Conservation (phyloP, 805 yeast species). For the Hanseniaspora lindneri region DNA sequence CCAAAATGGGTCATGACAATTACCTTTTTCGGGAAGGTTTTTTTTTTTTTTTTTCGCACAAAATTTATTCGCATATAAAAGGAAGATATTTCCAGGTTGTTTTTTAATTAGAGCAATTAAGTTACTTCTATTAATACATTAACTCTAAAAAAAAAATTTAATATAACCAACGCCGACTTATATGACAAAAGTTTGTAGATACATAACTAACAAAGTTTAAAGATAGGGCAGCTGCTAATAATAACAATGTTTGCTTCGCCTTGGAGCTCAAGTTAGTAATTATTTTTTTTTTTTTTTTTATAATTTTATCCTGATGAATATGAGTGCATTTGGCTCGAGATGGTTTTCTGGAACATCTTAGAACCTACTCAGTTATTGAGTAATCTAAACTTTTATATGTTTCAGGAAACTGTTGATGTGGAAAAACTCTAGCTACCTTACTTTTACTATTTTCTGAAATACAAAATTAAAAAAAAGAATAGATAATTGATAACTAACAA, state of each 20-base stretch:
- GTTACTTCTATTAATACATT: too few species aligned
- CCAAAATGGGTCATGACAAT: too few species aligned
- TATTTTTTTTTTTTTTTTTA: slow-evolving; percentile 17
- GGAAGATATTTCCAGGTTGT: not conserved
- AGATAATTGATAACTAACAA: too few species aligned
- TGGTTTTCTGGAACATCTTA: slow-evolving; percentile 13
- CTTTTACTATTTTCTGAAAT: slow-evolving; percentile 46
- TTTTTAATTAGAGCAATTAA: too few species aligned
- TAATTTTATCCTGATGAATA: slow-evolving; percentile 84
- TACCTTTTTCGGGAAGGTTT: not conserved
- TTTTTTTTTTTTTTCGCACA: not conserved
- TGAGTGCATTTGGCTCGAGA: slow-evolving; percentile 99
- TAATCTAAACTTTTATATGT: slow-evolving; percentile 25
- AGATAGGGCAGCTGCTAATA: not conserved
- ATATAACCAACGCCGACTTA: too few species aligned
- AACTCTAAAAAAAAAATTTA: too few species aligned
- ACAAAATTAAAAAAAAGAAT: slow-evolving; percentile 1
- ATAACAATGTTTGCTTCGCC: not conserved
- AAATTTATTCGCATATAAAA: not conserved
- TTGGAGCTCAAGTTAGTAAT: too few species aligned
- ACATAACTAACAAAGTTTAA: not conserved
- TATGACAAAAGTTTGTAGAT: too few species aligned
- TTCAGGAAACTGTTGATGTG: slow-evolving; percentile 68
- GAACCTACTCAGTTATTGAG: slow-evolving; percentile 16
- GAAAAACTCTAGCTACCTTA: slow-evolving; percentile 97